Base-by-base conservation (phyloP, 495 filamentous ascomycete species). In the Aspergillus bertholletiae region DNA sequence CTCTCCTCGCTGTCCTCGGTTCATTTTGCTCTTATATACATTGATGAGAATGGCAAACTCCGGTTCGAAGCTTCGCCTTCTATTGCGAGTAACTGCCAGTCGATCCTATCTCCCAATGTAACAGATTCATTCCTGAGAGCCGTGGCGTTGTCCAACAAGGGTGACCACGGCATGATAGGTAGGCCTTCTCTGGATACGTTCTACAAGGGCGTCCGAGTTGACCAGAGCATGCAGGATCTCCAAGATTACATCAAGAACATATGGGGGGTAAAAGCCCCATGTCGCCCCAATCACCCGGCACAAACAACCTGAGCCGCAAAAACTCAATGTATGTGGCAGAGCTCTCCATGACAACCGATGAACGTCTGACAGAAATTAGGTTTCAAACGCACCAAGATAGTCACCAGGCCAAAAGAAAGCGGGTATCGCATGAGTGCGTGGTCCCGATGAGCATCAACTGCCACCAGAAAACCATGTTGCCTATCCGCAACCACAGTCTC, bases 401-500 rank as follows among this genome's bases (percentile, higher is more conserved):
- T 15, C 51, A 54, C 13, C 53, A 39, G 18, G 22, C 55, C 11
- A 65, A 66, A 37, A 64, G 62, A 46, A 62, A 54, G 46, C 61
- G 59, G 15, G 62, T 61, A 6, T 66, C 56, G 20, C 61, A 60
- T 21, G 71, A 60, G 52, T 67, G 60, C 18, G 59, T 66, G 24
- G 58, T 56, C n/a, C 68, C 59, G 17, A 58, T 50, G 53, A 67
- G 59, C 53, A 69, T 69, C 30, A 60, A 59, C n/a, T 61, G 60
- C 46, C 59, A 64, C 23, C 64, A 67, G 34, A 68, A 58, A 30
- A 69, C 71, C 18, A 64, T 64, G 46, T 59, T 90, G 41, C 71
- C 66, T 7, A 78, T 88, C 27, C 74, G 80, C 17, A 77, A 89
- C 39, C 60, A 64, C 7, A 68, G 73, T 62, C 13, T 80, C 13